Evolutionary conservation across 208 protist genomes (phyloP), one percentile per base, ranked within the genome.

Genomic region (Trypanosoma conorhini): DNA sequence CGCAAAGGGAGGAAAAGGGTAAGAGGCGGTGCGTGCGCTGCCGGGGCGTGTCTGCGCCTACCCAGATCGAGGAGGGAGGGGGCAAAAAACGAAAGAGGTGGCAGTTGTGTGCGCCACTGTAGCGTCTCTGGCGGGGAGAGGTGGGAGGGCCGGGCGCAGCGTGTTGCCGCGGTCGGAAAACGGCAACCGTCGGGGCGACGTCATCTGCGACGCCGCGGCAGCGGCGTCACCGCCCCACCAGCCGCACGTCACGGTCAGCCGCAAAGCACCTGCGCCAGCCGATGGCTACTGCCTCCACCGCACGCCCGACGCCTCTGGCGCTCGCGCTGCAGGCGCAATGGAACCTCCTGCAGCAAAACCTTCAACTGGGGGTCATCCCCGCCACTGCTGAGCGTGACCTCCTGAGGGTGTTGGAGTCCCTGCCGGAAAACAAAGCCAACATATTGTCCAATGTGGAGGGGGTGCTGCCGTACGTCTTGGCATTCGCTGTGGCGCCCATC

Each of bases 401-500:
- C 30, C 54, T 90, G 56, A 62, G 44, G 3, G 62, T 83, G 24
- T 62, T 90, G 40, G 58, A 76, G 24, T 78, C 62, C 0, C 55
- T 87, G 30, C 42, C 75, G 15, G 68, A 65, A 35, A 65, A 71
- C 4, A 72, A 62, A 5, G 72, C 69, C 22, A 67, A 67, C 54
- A 77, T 81, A n/a, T 67, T 91, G 33, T 70, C 68, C 15, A 82
- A 91, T 50, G 79, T 82, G 0, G 75, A 54, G 21, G 64, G 76
- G 61, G 78, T 80, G 35, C 62, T 87, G 38, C 87, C 87, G 60
- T 85, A 86, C 44, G 74, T 92, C 4, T 51, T 92, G 13, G 87
- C 87, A n/a, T 83, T 92, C 40, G 83, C 79, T 12, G 77, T 85
- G 19, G 74, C 80, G 3, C 79, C 87, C 10, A 67, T 88, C 31